These are phyloP conservation scores for Penicillium riverlandense DNA, from an alignment of 495 filamentous ascomycete species.

Conservation along the genomic window DNA sequence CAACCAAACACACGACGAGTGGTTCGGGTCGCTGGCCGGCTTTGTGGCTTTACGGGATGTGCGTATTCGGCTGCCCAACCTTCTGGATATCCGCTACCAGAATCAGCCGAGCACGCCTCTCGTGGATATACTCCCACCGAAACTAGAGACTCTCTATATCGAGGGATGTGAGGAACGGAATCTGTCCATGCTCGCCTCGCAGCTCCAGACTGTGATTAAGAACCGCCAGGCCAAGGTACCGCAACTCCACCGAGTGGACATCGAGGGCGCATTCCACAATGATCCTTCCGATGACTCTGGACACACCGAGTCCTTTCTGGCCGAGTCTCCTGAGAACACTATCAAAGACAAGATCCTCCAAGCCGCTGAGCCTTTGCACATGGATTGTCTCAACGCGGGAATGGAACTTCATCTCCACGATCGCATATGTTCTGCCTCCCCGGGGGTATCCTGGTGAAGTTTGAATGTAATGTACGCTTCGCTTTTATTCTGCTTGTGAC, in stretches of 20 bases:
- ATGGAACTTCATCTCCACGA: constrained; percentile 23
- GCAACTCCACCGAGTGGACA: constrained; percentile 12
- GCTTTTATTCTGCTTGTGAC: no score
- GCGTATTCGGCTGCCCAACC: constrained; percentile 27
- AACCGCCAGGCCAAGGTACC: constrained; percentile 12
- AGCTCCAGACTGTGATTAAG: constrained; percentile 19
- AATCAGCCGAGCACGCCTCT: constrained; percentile 16
- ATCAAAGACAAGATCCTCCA: constrained; percentile 23
- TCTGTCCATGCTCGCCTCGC: constrained; percentile 19
- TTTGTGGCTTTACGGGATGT: constrained; percentile 26
- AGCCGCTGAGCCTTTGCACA: constrained; percentile 16
- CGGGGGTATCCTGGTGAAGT: no score
- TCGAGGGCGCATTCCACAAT: constrained; percentile 29
- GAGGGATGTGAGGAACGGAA: constrained; percentile 25
- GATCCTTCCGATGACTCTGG: constrained; percentile 4
- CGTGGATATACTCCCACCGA: constrained; percentile 18
- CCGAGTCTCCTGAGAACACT: not conserved
- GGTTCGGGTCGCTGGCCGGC: constrained; percentile 24
- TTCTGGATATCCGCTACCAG: constrained; percentile 24
- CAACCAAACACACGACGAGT: constrained; percentile 29
- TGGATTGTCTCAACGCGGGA: constrained; percentile 15
- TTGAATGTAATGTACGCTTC: no score
- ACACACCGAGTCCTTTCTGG: not conserved
- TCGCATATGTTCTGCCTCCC: constrained; percentile 7
- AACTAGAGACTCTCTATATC: constrained; percentile 23